Percentiles rank a stretch among this genome's conserved stretches.
Evolutionary conservation across 2,329 filamentous ascomycete species (phyloP).

Genomic region (Ophiostoma montium): DNA sequence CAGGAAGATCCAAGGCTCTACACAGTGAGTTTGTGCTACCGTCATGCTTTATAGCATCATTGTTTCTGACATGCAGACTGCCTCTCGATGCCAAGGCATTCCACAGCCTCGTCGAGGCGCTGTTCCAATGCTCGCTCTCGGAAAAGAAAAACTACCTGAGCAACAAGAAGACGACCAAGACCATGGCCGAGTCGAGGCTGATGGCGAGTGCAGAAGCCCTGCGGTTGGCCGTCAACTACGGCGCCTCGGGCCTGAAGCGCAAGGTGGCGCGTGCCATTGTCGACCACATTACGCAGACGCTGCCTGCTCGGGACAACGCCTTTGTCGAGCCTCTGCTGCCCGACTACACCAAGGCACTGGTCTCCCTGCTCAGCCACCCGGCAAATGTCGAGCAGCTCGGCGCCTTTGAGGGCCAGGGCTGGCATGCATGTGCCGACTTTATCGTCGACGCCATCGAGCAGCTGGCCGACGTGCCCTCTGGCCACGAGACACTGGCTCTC

Average conservation of each 20-base stretch:
- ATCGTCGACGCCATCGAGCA: constrained; percentile 48
- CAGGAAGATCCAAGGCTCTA: constrained; percentile 12
- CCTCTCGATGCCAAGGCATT: constrained; percentile 62
- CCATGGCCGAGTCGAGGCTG: constrained; percentile 41
- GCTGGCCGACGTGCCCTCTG: constrained; percentile 28
- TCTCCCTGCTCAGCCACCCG: constrained; percentile 53
- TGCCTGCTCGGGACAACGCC: constrained; percentile 44
- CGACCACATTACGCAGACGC: constrained; percentile 65
- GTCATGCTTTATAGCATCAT: too few species aligned
- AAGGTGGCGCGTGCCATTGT: constrained; percentile 70
- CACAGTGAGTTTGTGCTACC: constrained; percentile 8
- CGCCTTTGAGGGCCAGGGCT: constrained; percentile 39
- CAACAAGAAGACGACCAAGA: constrained; percentile 29
- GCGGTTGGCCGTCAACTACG: constrained; percentile 56
- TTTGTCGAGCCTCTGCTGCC: constrained; percentile 56
- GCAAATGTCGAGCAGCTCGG: constrained; percentile 71
- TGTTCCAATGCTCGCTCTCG: constrained; percentile 54
- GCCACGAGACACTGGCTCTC: constrained; percentile 19
- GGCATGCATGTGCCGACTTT: constrained; percentile 58
- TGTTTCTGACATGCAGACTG: constrained; percentile 3
- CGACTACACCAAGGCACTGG: constrained; percentile 67
- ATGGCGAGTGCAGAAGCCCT: constrained; percentile 56
- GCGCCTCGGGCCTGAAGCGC: constrained; percentile 50
- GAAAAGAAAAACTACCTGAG: constrained; percentile 55
- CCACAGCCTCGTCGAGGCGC: constrained; percentile 63